Evolutionary conservation across 2,329 filamentous ascomycete genomes (phyloP).

Genomic region (Pseudogymnoascus destructans): DNA sequence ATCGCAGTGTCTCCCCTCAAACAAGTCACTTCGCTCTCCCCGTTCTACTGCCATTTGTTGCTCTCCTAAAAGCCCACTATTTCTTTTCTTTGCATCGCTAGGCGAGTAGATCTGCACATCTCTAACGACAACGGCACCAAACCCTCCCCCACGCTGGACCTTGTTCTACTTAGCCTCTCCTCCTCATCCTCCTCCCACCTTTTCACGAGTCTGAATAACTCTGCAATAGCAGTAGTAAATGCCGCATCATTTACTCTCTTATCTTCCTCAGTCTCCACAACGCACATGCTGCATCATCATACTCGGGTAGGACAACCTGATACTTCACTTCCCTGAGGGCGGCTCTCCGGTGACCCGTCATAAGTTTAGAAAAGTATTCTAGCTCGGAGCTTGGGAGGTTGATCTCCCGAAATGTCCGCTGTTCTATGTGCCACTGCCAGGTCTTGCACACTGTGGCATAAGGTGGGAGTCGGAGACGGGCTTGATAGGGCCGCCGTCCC

Average conservation of each 20-base stretch:
- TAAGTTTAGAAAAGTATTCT: background rate
- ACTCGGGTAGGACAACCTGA: slow-evolving; percentile 13
- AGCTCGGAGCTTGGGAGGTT: slow-evolving; percentile 13
- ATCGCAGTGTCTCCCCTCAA: slow-evolving; percentile 12
- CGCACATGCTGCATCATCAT: slow-evolving; percentile 13
- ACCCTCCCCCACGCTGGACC: background rate
- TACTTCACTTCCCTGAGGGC: slow-evolving; percentile 10
- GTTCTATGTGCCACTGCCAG: slow-evolving; percentile 15
- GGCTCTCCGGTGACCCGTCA: slow-evolving; percentile 10
- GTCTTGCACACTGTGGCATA: slow-evolving; percentile 14
- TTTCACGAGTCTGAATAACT: slow-evolving; percentile 10
- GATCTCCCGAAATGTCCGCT: slow-evolving; percentile 11
- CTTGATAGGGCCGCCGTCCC: slow-evolving; percentile 1
- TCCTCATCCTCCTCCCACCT: slow-evolving; percentile 10
- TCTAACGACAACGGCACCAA: background rate
- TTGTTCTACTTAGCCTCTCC: background rate
- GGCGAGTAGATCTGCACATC: slow-evolving; percentile 11
- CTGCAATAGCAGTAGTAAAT: slow-evolving; percentile 13
- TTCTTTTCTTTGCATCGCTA: slow-evolving; percentile 10
- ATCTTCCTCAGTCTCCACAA: slow-evolving; percentile 13
- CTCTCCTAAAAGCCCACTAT: background rate
- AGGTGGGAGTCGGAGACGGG: slow-evolving; percentile 6
- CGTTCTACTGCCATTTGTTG: background rate
- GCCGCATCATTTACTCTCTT: slow-evolving; percentile 10
- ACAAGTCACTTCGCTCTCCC: slow-evolving; percentile 13